A percentile compares a stretch with the other conserved stretches of the same genome.
These are phyloP conservation scores for Macaranga tanarius DNA, from an alignment of 441 rosid genomes.

Conservation along the genomic window DNA sequence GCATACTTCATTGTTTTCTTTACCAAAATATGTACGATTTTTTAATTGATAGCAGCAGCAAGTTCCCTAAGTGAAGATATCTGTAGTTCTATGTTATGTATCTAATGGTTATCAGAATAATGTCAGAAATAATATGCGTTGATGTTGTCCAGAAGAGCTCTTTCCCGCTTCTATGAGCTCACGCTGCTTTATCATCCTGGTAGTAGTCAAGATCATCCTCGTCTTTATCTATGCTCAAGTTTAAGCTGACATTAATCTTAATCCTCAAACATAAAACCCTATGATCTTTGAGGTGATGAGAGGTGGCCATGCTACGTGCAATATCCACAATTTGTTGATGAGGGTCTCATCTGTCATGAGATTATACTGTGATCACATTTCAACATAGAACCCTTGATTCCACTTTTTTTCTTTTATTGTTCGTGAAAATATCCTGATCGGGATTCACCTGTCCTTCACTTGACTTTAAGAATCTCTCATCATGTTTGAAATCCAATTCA, in stretches of 20 bases:
- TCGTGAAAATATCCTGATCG: conserved; percentile 25
- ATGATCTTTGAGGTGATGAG: background rate
- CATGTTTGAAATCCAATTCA: conserved; percentile 94
- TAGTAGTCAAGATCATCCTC: background rate
- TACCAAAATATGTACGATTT: background rate
- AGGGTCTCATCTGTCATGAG: background rate
- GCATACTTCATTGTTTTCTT: background rate
- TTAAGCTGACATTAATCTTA: conserved; percentile 1
- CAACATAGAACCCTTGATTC: too few species aligned
- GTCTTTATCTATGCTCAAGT: background rate
- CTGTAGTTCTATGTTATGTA: too few species aligned
- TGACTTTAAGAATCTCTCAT: conserved; percentile 52
- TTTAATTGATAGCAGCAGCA: background rate
- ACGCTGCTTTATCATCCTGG: background rate
- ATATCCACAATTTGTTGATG: background rate
- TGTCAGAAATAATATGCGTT: too few species aligned
- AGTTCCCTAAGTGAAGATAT: background rate
- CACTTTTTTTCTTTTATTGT: too few species aligned
- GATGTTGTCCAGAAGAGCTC: too few species aligned
- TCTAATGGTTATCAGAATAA: too few species aligned
- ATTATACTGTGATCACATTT: too few species aligned
- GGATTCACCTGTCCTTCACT: conserved; percentile 34
- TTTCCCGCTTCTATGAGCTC: too few species aligned
- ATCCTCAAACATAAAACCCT: background rate
- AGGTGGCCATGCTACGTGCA: background rate